A percentile compares a stretch with the other conserved stretches of the same genome.
Conservation (phyloP, 2,329 filamentous ascomycete species). For the Aspergillus arachidicola region DNA sequence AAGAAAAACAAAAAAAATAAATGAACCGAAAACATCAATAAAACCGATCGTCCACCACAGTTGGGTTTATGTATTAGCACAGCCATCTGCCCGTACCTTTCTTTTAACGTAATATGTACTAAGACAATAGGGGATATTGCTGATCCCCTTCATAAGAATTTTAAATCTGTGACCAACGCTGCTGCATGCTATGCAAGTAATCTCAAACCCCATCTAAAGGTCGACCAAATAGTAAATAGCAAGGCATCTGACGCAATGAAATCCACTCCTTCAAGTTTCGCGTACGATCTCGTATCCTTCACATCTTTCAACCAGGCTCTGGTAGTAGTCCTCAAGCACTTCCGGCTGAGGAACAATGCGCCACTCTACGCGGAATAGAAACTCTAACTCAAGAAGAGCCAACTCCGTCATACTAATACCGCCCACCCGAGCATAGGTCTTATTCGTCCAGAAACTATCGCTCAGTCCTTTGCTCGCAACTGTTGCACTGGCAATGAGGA, state of each 20-base stretch:
- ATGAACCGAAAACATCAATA: not conserved
- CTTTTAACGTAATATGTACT: not conserved
- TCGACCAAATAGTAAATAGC: not conserved
- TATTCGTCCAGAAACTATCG: conserved; percentile 98
- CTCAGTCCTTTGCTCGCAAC: conserved; percentile 95
- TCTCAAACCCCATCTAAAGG: not conserved
- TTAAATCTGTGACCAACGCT: not conserved
- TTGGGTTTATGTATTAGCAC: not conserved
- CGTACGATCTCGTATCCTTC: conserved; percentile 60
- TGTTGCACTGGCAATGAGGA: conserved; percentile 92
- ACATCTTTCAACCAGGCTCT: conserved; percentile 73
- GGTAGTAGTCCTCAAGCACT: conserved; percentile 90
- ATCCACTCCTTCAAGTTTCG: conserved; percentile 10
- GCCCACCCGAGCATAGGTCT: conserved; percentile 90
- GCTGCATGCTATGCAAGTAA: not conserved
- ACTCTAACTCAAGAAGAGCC: conserved; percentile 89
- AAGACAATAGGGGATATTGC: not conserved
- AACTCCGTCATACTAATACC: conserved; percentile 89
- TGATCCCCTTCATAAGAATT: not conserved
- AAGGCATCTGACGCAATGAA: not conserved
- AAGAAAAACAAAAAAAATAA: not conserved
- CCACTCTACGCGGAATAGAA: conserved; percentile 91
- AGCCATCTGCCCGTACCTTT: not conserved
- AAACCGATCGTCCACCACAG: not conserved
- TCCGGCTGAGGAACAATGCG: conserved; percentile 95